These are phyloP conservation scores for Dothidotthia symphoricarpi DNA, from an alignment of 2,329 filamentous ascomycete species.

Conservation along the genomic window DNA sequence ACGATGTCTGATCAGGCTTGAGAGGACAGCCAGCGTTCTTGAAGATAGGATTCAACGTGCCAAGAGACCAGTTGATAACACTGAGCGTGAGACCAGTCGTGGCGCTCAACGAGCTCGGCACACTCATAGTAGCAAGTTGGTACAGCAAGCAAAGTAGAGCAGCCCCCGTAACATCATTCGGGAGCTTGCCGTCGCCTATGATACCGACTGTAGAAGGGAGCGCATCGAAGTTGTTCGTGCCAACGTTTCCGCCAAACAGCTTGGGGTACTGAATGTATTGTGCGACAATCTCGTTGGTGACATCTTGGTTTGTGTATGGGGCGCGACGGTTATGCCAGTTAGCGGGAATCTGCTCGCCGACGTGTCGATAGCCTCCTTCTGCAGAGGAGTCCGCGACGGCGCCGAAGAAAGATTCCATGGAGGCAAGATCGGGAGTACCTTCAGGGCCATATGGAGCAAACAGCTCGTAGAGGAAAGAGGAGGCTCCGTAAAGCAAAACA, in stretches of 20 bases:
- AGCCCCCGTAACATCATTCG: conserved; percentile 19
- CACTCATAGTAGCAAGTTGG: conserved; percentile 40
- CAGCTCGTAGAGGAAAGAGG: conserved; percentile 47
- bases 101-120: conserved; percentile 33
- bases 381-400: conserved; percentile 38
- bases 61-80: conserved; percentile 14
- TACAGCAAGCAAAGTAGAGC: conserved; percentile 46
- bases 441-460: conserved; percentile 36
- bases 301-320: conserved; percentile 39
- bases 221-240: conserved; percentile 40
- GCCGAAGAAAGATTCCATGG: conserved; percentile 40
- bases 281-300: conserved; percentile 42
- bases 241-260: conserved; percentile 46
- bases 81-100: conserved; percentile 12
- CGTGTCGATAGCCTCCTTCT: conserved; percentile 40
- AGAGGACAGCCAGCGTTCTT: conserved; percentile 44
- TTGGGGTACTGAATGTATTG: conserved; percentile 47
- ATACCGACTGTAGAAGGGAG: conserved; percentile 37
- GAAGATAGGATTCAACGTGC: conserved; percentile 26
- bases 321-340: conserved; percentile 42
- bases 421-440: conserved; percentile 18
- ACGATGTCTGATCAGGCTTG: conserved; percentile 44
- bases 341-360: conserved; percentile 42
- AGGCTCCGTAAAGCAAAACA: conserved; percentile 45
- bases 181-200: conserved; percentile 43